Evolutionary conservation across 352 stramenopile species (phyloP).

Genomic region (Pythium insidiosum): DNA sequence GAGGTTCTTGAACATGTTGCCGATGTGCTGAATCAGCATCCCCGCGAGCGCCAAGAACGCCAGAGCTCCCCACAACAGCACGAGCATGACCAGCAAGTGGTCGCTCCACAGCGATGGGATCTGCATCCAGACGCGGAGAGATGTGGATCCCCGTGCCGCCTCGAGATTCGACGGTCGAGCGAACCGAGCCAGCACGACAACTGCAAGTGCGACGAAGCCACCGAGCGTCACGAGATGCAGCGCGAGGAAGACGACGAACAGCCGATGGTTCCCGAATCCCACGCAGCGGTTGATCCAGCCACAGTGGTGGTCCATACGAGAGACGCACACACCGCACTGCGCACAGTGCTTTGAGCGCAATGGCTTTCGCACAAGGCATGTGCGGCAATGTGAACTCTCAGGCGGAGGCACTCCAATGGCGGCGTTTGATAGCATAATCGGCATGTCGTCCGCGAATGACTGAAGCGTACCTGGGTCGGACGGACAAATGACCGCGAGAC

Average conservation of each 20-base stretch:
- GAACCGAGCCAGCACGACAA: conserved; percentile 25
- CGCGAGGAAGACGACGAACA: conserved; percentile 72
- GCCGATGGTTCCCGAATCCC: conserved; percentile 67
- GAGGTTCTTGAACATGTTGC: conserved; percentile 57
- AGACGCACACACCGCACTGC: conserved; percentile 69
- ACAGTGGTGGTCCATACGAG: conserved; percentile 84
- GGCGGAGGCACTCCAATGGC: conserved; percentile 29
- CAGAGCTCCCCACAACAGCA: conserved; percentile 43
- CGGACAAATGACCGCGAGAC: conserved; percentile 42
- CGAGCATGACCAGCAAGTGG: conserved; percentile 50
- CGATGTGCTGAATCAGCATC: conserved; percentile 62
- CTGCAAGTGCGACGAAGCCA: conserved; percentile 33
- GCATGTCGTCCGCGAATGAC: conserved; percentile 45
- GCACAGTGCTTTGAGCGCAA: conserved; percentile 79
- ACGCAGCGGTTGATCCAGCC: conserved; percentile 84
- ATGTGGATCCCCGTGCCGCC: conserved; percentile 9
- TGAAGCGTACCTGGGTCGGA: conserved; percentile 47
- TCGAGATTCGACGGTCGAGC: conserved; percentile 16
- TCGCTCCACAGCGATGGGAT: conserved; percentile 40
- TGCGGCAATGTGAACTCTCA: conserved; percentile 48
- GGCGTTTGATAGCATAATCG: conserved; percentile 37
- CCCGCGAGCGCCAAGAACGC: conserved; percentile 38
- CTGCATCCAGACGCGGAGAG: conserved; percentile 51
- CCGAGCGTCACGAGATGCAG: conserved; percentile 47
- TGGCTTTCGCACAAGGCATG: conserved; percentile 60